phyloP scores from a whole-genome alignment of 2,329 filamentous ascomycete genomes.

The Podosphaera xanthii region DNA sequence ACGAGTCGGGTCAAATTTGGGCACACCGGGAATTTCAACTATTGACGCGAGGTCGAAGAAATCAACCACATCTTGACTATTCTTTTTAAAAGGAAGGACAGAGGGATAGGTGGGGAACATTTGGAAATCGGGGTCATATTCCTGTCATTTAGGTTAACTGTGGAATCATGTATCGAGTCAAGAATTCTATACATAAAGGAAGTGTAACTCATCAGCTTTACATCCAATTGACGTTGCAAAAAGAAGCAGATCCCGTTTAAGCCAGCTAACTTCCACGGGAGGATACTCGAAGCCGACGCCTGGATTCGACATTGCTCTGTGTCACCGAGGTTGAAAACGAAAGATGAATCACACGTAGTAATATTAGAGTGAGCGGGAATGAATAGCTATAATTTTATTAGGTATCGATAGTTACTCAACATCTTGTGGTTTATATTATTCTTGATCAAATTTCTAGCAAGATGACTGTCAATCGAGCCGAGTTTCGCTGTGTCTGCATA shows the following conservation, averaged over 20 bases:
- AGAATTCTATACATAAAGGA: slow-evolving; percentile 47
- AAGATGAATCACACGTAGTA: too few species aligned
- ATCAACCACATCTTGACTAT: slow-evolving; percentile 42
- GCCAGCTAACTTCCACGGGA: slow-evolving; percentile 52
- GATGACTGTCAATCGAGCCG: too few species aligned
- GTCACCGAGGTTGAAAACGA: too few species aligned
- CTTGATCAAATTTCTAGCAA: too few species aligned
- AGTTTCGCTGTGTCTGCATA: too few species aligned
- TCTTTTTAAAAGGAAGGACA: slow-evolving; percentile 36
- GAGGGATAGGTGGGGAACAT: slow-evolving; percentile 50
- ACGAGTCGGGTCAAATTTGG: slow-evolving; percentile 37
- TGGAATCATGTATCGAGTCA: not conserved
- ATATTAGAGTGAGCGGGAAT: too few species aligned
- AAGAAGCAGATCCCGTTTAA: slow-evolving; percentile 69
- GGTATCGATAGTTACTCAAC: too few species aligned
- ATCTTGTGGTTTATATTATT: too few species aligned
- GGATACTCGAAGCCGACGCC: slow-evolving; percentile 64
- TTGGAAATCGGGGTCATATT: slow-evolving; percentile 66
- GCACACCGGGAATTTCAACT: slow-evolving; percentile 38
- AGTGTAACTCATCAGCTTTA: slow-evolving; percentile 69
- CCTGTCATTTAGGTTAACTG: slow-evolving; percentile 26
- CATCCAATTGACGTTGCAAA: slow-evolving; percentile 79
- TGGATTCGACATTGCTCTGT: slow-evolving; percentile 8
- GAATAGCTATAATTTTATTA: too few species aligned
- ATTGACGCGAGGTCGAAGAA: slow-evolving; percentile 37